phyloP scores from a whole-genome alignment of 768 basidiomycete species.

The Trametes meyenii region DNA sequence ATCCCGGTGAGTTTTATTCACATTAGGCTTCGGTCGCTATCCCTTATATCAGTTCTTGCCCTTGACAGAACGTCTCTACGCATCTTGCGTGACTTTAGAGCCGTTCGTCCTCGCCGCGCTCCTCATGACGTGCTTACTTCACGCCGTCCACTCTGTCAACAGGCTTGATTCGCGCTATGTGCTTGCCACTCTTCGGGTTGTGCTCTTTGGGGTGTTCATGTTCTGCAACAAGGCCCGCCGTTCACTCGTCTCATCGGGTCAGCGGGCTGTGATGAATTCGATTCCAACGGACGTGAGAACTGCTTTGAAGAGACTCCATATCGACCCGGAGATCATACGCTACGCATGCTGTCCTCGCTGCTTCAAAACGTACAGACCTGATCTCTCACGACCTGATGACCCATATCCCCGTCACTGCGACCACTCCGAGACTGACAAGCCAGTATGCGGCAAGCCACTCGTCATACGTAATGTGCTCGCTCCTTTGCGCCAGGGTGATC shows the following conservation, averaged over 20 bases:
- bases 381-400: neutral
- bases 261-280: neutral
- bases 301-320: neutral
- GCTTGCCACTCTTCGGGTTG: neutral
- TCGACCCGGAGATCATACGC: neutral
- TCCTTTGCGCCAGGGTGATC: neutral
- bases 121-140: neutral
- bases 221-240: neutral
- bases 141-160: neutral
- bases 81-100: neutral
- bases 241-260: neutral
- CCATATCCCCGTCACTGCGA: conserved; percentile 1
- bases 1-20: neutral
- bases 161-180: neutral
- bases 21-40: too few relatives aligned
- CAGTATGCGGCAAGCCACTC: neutral
- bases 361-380: neutral
- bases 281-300: neutral
- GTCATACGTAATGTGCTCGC: neutral
- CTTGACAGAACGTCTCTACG: neutral
- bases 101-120: conserved; percentile 1
- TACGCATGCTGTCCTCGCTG: conserved; percentile 9
- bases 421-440: neutral
- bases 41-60: neutral
- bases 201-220: neutral